Conservation (phyloP, 805 yeast genomes). For the Yamadazyma scolyti region DNA sequence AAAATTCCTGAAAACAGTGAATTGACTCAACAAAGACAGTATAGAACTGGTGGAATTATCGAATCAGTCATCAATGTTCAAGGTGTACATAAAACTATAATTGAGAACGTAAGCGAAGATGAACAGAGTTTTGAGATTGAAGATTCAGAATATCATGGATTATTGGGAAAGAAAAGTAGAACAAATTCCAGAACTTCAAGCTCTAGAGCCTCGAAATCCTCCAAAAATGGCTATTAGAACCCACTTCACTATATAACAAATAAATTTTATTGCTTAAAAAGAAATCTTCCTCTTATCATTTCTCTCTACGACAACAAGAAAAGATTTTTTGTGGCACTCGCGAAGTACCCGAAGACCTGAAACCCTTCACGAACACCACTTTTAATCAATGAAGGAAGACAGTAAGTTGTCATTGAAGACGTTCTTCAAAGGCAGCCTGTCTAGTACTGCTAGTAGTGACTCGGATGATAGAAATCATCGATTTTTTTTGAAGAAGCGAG, state of each 20-base stretch:
- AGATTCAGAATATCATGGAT: conserved; percentile 2
- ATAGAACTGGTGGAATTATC: conserved; percentile 61
- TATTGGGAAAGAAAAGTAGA: conserved; percentile 2
- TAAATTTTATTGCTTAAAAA: too few species aligned
- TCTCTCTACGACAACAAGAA: too few species aligned
- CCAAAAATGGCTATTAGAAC: background rate
- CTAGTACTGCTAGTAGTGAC: conserved; percentile 2
- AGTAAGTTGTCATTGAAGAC: conserved; percentile 7
- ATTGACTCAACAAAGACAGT: conserved; percentile 32
- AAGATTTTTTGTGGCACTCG: too few species aligned
- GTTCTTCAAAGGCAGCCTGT: conserved; percentile 9
- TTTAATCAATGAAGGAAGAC: conserved; percentile 4
- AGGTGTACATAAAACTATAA: conserved; percentile 83
- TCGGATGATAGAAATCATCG: conserved; percentile 7
- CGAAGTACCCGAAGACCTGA: too few species aligned
- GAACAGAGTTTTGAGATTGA: conserved; percentile 22
- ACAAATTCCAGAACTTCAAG: background rate
- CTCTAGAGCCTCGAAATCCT: background rate
- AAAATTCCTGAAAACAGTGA: conserved; percentile 17
- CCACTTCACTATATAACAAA: too few species aligned
- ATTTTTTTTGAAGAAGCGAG: conserved; percentile 11
- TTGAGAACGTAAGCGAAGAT: conserved; percentile 57
- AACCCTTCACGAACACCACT: too few species aligned
- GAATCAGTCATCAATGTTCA: conserved; percentile 80
- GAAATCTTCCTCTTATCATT: too few species aligned